Evolutionary conservation across 257 asterid genomes (phyloP), one percentile per base, ranked within the genome.

Genomic region (Solanum chmielewskii): DNA sequence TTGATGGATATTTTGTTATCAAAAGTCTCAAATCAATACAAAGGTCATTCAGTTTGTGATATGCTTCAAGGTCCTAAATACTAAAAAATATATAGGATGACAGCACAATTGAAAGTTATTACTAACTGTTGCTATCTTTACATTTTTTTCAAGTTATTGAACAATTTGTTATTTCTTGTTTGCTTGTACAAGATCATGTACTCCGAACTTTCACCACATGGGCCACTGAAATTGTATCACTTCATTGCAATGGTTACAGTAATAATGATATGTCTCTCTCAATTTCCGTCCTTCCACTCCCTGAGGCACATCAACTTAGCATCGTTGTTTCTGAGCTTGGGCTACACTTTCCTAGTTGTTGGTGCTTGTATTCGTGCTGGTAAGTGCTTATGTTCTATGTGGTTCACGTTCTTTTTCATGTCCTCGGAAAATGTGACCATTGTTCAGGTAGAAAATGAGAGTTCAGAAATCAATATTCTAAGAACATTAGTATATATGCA

Each of bases 261-360:
- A 49, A 91, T 95, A 42, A 96, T 95, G 99, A 95, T 95, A 75
- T 90, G 92, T 87, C 96, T 97, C 83, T 95, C 99, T 89, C 99
- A 97, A 81, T 92, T 97, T 84, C 99, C 99, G 13, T 92, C 95
- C 91, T 95, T 97, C 94, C 99, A 97, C 90, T 97, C 99, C 82
- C 99, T 95, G 87, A 93, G 99, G 90, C 98, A 97, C 89, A 92
- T 97, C 83, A 97, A 95, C 89, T 74, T 97, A 56, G 93, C 76
- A 1, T 97, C 99, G 1, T 95, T 97, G 86, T 84, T 97, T 84
- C 98, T 97, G 82, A 95, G 98, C 91, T 88, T 95, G 86, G 97
- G 94, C 87, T 97, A 95, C 87, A 93, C 97, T 44, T 91, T 93
- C 88, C 98, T 97, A 66, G 99, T 96, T 15, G 99, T 97, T 27